phyloP scores from a whole-genome alignment of 139 green algal species.

The Tetraselmis striata region DNA sequence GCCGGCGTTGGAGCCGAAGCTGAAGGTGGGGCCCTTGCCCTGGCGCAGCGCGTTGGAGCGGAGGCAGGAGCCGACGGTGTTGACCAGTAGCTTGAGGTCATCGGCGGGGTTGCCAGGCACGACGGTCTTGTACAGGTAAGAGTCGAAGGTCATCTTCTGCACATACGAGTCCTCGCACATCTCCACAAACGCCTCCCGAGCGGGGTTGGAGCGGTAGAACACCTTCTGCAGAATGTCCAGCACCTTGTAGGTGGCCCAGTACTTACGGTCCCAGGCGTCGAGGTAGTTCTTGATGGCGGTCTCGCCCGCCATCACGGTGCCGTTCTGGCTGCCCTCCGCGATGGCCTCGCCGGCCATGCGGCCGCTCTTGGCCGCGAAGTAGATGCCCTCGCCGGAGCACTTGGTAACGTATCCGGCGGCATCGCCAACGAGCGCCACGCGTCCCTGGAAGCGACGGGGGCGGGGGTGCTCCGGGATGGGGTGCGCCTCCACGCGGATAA shows the following conservation, averaged over 20 bases:
- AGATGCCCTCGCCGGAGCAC: slow-evolving; percentile 96
- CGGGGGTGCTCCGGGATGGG: slow-evolving; percentile 96
- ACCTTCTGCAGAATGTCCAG: slow-evolving; percentile 99
- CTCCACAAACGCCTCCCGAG: slow-evolving; percentile 98
- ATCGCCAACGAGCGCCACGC: slow-evolving; percentile 89
- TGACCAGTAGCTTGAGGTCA: slow-evolving; percentile 92
- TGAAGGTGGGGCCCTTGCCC: slow-evolving; percentile 53
- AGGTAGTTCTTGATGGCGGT: slow-evolving; percentile 86
- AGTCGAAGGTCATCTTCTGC: slow-evolving; percentile 99
- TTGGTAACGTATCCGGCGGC: slow-evolving; percentile 97
- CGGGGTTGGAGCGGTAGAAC: slow-evolving; percentile 93
- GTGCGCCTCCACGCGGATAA: slow-evolving; percentile 97
- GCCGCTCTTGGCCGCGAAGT: slow-evolving; percentile 98
- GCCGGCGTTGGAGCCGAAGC: slow-evolving; percentile 60
- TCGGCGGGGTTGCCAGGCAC: slow-evolving; percentile 95
- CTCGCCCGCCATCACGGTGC: slow-evolving; percentile 84
- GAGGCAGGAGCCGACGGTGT: slow-evolving; percentile 83
- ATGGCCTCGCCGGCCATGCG: slow-evolving; percentile 97
- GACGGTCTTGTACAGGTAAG: slow-evolving; percentile 99
- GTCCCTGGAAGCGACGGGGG: slow-evolving; percentile 68
- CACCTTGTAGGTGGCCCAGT: slow-evolving; percentile 99
- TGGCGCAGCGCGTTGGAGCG: slow-evolving; percentile 87
- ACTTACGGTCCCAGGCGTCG: slow-evolving; percentile 96
- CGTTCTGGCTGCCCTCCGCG: slow-evolving; percentile 61
- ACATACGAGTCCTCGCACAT: slow-evolving; percentile 96